Evolutionary conservation across 2,329 filamentous ascomycete species (phyloP).

Genomic region (Aspergillus aculeatus): DNA sequence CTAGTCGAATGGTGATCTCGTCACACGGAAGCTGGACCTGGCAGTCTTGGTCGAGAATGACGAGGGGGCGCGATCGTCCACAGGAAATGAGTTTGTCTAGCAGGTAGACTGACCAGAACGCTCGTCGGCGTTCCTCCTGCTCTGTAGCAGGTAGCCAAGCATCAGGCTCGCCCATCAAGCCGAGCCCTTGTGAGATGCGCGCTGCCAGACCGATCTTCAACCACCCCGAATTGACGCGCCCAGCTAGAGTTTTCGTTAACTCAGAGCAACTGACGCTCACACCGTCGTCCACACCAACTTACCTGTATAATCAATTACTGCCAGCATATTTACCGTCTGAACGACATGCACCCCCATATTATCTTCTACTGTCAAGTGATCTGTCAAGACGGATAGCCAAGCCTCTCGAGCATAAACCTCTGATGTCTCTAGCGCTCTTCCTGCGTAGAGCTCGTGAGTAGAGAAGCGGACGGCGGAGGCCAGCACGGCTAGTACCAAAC

Average conservation of each 20-base stretch:
- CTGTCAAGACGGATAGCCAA: constrained; percentile 36
- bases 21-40: constrained; percentile 28
- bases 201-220: constrained; percentile 37
- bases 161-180: constrained; percentile 28
- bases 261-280: too few relatives aligned
- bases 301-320: constrained; percentile 6
- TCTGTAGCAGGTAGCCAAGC: constrained; percentile 18
- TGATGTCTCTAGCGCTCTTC: constrained; percentile 22
- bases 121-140: constrained; percentile 30
- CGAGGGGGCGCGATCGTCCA: constrained; percentile 22
- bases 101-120: constrained; percentile 34
- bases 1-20: constrained; percentile 21
- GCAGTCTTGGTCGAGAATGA: constrained; percentile 26
- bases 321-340: constrained; percentile 39
- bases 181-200: constrained; percentile 62
- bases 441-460: constrained; percentile 28
- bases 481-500: constrained; percentile 33
- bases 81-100: constrained; percentile 33
- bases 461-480: constrained; percentile 34
- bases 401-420: constrained; percentile 31
- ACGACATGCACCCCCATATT: constrained; percentile 35
- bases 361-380: constrained; percentile 34
- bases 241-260: constrained; percentile 20
- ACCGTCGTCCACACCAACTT: too few relatives aligned
- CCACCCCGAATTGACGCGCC: constrained; percentile 37